Percentiles rank a stretch among this genome's conserved stretches.
These are phyloP conservation scores for Aureobasidium sp. DNA, from an alignment of 2,329 filamentous ascomycete genomes.

Conservation along the genomic window DNA sequence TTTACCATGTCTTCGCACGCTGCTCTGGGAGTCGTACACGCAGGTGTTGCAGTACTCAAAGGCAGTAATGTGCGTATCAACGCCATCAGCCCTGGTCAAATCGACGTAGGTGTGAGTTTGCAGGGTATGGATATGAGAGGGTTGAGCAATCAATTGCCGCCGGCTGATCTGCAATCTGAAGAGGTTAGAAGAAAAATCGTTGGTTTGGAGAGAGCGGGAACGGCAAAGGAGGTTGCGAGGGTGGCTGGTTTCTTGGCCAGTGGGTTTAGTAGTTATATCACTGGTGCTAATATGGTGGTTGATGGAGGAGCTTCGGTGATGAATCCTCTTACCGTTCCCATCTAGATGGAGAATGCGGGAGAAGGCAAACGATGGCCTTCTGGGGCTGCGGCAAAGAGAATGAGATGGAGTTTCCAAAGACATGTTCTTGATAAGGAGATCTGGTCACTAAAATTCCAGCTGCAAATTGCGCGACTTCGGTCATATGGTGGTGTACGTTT, in stretches of 20 bases:
- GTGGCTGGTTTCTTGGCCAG: constrained; percentile 55
- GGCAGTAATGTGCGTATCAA: constrained; percentile 53
- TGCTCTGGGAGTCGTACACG: constrained; percentile 50
- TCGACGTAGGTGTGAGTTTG: constrained; percentile 39
- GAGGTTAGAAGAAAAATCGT: constrained; percentile 43
- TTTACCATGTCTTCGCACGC: constrained; percentile 54
- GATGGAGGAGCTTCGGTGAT: constrained; percentile 47
- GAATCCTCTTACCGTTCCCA: constrained; percentile 26
- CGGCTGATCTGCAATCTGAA: constrained; percentile 43
- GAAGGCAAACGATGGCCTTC: no score
- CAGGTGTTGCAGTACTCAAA: constrained; percentile 50
- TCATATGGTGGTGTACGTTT: no score
- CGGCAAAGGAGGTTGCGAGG: constrained; percentile 49
- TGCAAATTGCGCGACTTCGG: no score
- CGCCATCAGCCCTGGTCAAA: constrained; percentile 39
- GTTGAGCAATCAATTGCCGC: constrained; percentile 47
- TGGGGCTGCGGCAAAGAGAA: no score
- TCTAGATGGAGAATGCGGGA: background rate
- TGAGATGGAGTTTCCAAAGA: no score
- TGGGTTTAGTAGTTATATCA: constrained; percentile 55
- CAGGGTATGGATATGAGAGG: constrained; percentile 43
- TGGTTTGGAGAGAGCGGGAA: constrained; percentile 49
- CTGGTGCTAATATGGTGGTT: constrained; percentile 52
- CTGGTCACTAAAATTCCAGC: no score
- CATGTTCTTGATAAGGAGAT: no score